Conservation (phyloP, 352 stramenopile species). For the Globisporangium recalcitrans region DNA sequence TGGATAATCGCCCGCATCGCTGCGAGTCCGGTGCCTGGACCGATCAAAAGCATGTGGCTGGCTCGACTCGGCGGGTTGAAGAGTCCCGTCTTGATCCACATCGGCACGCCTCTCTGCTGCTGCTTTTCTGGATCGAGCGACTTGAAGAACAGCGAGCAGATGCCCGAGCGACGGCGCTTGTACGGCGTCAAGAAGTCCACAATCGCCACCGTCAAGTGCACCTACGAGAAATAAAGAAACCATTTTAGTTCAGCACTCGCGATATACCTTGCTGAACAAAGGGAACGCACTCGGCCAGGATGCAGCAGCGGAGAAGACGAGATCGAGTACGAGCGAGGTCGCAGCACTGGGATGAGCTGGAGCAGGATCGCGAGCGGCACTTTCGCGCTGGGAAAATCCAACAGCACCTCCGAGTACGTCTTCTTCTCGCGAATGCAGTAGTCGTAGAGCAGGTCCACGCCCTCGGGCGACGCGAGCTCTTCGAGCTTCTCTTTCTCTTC, state of each 20-base stretch:
- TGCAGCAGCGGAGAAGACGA: slow-evolving; percentile 72
- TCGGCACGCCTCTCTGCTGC: slow-evolving; percentile 35
- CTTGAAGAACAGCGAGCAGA: slow-evolving; percentile 82
- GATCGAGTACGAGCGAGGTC: slow-evolving; percentile 91
- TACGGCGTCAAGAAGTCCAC: slow-evolving; percentile 90
- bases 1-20: slow-evolving; percentile 88
- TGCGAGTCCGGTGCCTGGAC: slow-evolving; percentile 87
- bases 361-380: slow-evolving; percentile 71
- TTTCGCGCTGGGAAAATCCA: slow-evolving; percentile 78
- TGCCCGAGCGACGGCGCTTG: slow-evolving; percentile 73
- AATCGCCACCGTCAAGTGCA: slow-evolving; percentile 84
- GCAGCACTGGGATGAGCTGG: slow-evolving; percentile 78
- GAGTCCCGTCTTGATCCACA: slow-evolving; percentile 87
- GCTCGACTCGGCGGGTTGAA: slow-evolving; percentile 53
- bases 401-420: slow-evolving; percentile 84
- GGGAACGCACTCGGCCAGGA: slow-evolving; percentile 20
- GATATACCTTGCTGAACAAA: no score
- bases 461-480: slow-evolving; percentile 83
- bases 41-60: slow-evolving; percentile 81
- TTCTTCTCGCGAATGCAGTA: slow-evolving; percentile 92
- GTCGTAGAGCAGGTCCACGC: slow-evolving; percentile 90
- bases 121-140: slow-evolving; percentile 39
- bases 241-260: no score
- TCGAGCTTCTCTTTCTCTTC: slow-evolving; percentile 92
- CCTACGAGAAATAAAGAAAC: no score